phyloP scores from a whole-genome alignment of 371 early-diverging fungal species.

The Mucor irregularis region DNA sequence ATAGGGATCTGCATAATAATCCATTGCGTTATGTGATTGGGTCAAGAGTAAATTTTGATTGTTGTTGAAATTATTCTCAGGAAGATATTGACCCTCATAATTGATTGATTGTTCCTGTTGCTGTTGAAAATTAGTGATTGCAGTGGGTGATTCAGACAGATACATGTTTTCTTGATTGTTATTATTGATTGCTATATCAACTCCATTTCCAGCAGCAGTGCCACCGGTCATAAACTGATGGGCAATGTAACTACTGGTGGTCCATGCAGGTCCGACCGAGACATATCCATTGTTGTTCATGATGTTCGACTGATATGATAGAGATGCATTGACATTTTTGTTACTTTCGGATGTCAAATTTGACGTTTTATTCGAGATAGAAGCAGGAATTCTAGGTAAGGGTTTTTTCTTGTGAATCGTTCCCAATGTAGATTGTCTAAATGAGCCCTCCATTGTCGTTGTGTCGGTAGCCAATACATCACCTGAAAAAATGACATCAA shows the following conservation, averaged over 20 bases:
- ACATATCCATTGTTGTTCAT: background rate
- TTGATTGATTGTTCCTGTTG: background rate
- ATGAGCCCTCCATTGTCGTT: background rate
- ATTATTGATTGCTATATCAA: background rate
- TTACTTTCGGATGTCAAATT: background rate
- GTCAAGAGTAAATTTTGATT: background rate
- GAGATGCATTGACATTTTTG: too few species aligned
- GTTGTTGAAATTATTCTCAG: too few species aligned
- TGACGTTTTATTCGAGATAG: too few species aligned
- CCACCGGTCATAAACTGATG: background rate
- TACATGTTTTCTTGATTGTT: background rate
- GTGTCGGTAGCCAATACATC: too few species aligned
- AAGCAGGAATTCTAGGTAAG: constrained; percentile 13
- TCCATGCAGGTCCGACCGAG: background rate
- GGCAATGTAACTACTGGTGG: background rate
- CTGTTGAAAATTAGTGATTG: background rate
- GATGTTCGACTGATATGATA: too few species aligned
- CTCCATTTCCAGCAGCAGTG: too few species aligned
- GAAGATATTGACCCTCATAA: too few species aligned
- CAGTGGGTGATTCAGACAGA: background rate
- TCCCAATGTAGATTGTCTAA: background rate
- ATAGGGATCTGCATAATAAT: background rate
- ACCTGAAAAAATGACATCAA: too few species aligned
- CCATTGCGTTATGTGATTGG: background rate
- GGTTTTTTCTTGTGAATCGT: constrained; percentile 13